These are phyloP conservation scores for Coemansia sp. DNA, from an alignment of 192 early-diverging fungal species.

Conservation along the genomic window DNA sequence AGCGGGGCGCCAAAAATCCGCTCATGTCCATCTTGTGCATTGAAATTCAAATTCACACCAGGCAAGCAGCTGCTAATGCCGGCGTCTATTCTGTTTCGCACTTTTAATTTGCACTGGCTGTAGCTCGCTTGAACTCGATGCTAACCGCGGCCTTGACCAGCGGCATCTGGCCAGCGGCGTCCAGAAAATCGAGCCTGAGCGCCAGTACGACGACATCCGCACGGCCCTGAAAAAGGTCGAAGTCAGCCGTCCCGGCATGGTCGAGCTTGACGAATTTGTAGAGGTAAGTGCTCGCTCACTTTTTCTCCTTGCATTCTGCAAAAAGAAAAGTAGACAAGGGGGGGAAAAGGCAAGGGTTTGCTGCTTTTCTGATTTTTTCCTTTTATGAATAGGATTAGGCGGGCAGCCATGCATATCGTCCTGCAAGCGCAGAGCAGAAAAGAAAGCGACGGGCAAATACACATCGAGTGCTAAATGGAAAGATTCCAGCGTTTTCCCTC, in stretches of 20 bases:
- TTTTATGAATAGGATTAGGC: conserved; percentile 6
- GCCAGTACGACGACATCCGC: conserved; percentile 74
- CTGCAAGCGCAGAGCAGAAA: not conserved
- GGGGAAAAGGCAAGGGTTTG: not conserved
- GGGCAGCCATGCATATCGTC: conserved; percentile 13
- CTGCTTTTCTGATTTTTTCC: not conserved
- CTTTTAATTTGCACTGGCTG: not conserved
- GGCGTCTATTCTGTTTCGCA: not conserved
- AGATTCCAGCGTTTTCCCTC: too few species aligned
- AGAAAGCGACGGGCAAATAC: not conserved
- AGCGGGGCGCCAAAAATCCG: too few species aligned
- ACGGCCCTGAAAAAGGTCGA: conserved; percentile 65
- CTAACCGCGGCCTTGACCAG: conserved; percentile 66
- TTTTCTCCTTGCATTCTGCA: too few species aligned
- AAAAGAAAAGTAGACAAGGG: too few species aligned
- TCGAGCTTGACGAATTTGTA: conserved; percentile 77
- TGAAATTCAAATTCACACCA: not conserved
- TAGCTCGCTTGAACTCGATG: conserved; percentile 65
- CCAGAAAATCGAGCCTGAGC: conserved; percentile 62
- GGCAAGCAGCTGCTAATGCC: too few species aligned
- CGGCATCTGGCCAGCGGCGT: conserved; percentile 63
- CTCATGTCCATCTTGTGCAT: too few species aligned
- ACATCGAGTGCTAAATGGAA: too few species aligned
- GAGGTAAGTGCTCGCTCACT: conserved; percentile 54
- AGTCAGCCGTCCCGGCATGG: conserved; percentile 63